phyloP scores from a whole-genome alignment of 1,139 yeast species.

The Candida sp. region DNA sequence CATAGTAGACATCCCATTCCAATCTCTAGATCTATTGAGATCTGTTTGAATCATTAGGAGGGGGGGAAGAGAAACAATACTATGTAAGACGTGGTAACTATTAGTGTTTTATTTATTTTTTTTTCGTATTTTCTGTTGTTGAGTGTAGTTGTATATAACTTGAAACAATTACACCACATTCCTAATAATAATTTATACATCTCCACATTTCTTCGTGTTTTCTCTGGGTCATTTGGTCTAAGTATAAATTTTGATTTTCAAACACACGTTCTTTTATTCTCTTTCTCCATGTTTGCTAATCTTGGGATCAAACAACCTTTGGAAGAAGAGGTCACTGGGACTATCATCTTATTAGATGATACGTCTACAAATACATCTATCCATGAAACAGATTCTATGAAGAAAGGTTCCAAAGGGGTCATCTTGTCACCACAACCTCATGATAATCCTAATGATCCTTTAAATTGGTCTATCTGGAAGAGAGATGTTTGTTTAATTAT shows the following conservation, averaged over 20 bases:
- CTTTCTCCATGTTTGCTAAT: conserved; percentile 2
- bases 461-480: conserved; percentile 67
- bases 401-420: conserved; percentile 49
- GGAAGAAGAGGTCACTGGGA: conserved; percentile 43
- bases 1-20: no score
- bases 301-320: conserved; percentile 43
- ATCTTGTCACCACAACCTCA: conserved; percentile 74
- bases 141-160: no score
- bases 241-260: neutral
- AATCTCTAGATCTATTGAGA: no score
- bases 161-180: no score
- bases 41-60: no score
- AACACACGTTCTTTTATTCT: neutral
- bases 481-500: conserved; percentile 51
- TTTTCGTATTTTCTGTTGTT: no score
- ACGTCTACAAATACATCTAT: conserved; percentile 6
- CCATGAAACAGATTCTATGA: conserved; percentile 17
- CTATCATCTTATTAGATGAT: conserved; percentile 36
- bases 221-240: no score
- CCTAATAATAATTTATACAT: no score
- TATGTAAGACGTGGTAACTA: no score
- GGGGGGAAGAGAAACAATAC: no score
- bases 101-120: no score
- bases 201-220: no score
- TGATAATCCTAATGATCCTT: conserved; percentile 71